Evolutionary conservation across 169 alveolate genomes (phyloP), one percentile per base, ranked within the genome.

Genomic region (Cyclospora cayetanensis): DNA sequence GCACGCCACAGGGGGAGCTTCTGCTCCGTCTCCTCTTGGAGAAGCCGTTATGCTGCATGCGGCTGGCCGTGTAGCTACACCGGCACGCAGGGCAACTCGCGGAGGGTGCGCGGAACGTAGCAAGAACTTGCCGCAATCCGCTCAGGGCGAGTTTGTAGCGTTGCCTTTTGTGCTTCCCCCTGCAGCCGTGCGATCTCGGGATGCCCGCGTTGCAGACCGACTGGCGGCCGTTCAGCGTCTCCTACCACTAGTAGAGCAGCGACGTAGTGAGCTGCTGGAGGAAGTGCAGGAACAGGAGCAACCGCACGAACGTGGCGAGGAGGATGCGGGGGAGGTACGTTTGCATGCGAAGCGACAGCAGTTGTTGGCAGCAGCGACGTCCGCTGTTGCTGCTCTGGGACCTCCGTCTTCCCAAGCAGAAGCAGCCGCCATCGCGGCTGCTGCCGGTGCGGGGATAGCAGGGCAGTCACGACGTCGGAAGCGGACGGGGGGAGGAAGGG

Each of bases 211-310:
- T 27, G 87, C 87, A 29, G 87, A 41, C n/a, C 46, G 87, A 4
- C 68, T 41, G 25, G 87, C 70, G 50, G 86, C 65, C 22, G 86
- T 65, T 9, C 31, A 42, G 86, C 65, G 60, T 60, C 65, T 76
- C 66, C 86, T 76, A 39, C 86, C 65, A 4, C 66, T 76, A 65
- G 65, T 41, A 65, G 66, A 76, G 86, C 86, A 43, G 86, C 65
- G 86, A 41, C 46, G 25, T 37, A 25, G 42, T 39, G 86, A 31
- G 41, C 37, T 39, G 34, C 41, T 22, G 11, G 34, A 76, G 86
- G 66, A 76, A 39, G 42, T 41, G 86, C 86, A 72, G 84, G 60
- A 72, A 55, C 84, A 72, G 50, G 41, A 72, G 84, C 84, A 72
- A 35, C 41, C 15, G 55, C 31, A 76, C 39, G 66, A 41, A 18